Evolutionary conservation across 163 green algal genomes (phyloP).

Genomic region (Smithsoniella earleae): DNA sequence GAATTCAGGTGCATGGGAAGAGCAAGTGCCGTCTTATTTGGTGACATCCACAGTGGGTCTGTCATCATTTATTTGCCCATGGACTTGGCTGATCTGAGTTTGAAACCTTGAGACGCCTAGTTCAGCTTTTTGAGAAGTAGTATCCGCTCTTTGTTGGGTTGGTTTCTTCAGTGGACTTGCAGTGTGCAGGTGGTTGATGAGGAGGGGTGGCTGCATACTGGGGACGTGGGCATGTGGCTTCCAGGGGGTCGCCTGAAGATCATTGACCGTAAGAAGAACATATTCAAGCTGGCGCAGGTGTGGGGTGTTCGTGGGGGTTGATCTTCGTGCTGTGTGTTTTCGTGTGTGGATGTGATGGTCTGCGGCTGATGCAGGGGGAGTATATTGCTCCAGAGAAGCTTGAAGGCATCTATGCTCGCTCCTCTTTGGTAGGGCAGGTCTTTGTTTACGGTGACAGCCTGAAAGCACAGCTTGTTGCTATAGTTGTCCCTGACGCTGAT

Average conservation of each 20-base stretch:
- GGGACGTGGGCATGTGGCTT: slow-evolving; percentile 89
- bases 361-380: slow-evolving; percentile 68
- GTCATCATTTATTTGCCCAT: no score
- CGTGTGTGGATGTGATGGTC: background rate
- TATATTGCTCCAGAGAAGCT: slow-evolving; percentile 99
- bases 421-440: slow-evolving; percentile 64
- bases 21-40: no score
- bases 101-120: no score
- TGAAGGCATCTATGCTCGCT: slow-evolving; percentile 83
- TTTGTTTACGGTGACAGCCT: slow-evolving; percentile 93
- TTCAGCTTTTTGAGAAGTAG: no score
- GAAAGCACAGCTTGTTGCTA: slow-evolving; percentile 70
- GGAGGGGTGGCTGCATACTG: slow-evolving; percentile 92
- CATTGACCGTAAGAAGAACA: slow-evolving; percentile 94
- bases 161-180: no score
- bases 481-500: slow-evolving; percentile 90
- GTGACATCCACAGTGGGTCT: no score
- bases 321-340: background rate
- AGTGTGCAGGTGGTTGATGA: slow-evolving; percentile 67
- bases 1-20: no score
- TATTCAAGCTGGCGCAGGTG: slow-evolving; percentile 85
- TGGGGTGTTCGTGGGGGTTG: no score
- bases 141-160: no score
- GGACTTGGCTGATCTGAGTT: no score
- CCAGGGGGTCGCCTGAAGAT: slow-evolving; percentile 84